Evolutionary conservation across 495 filamentous ascomycete species (phyloP).

Genomic region (Trichoderma erinaceum): DNA sequence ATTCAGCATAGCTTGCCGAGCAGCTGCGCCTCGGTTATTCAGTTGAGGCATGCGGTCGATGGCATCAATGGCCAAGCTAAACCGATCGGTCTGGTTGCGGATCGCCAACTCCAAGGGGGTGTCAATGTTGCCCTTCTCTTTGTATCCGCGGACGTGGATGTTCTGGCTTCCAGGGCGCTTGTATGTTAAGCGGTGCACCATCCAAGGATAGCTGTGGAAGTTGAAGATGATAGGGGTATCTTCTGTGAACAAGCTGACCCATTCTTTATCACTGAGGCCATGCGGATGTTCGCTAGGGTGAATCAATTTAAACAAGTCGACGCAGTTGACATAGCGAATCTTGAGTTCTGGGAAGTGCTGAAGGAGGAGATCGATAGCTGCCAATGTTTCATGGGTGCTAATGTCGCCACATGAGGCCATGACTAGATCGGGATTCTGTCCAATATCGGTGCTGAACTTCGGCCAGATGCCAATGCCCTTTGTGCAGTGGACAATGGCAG

Average conservation of each 20-base stretch:
- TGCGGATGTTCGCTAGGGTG: constrained; percentile 59
- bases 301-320: constrained; percentile 70
- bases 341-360: constrained; percentile 59
- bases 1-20: constrained; percentile 55
- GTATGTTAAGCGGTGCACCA: constrained; percentile 66
- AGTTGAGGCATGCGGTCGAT: constrained; percentile 57
- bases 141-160: constrained; percentile 65
- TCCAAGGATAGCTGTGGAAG: constrained; percentile 73
- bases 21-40: constrained; percentile 49
- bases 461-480: constrained; percentile 55
- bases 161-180: constrained; percentile 58
- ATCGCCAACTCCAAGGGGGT: constrained; percentile 67
- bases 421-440: constrained; percentile 58
- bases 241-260: constrained; percentile 58
- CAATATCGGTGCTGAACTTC: constrained; percentile 49
- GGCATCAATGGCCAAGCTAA: constrained; percentile 63
- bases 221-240: constrained; percentile 69
- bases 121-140: constrained; percentile 74
- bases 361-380: constrained; percentile 59
- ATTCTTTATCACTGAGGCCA: constrained; percentile 56
- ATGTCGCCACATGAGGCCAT: constrained; percentile 69
- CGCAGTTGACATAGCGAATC: constrained; percentile 68
- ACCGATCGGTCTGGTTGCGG: constrained; percentile 65
- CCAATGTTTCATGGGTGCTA: constrained; percentile 60
- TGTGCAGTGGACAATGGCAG: constrained; percentile 62